Conservation (phyloP, 73 alveolate species). For the Uronychia binucleata region DNA sequence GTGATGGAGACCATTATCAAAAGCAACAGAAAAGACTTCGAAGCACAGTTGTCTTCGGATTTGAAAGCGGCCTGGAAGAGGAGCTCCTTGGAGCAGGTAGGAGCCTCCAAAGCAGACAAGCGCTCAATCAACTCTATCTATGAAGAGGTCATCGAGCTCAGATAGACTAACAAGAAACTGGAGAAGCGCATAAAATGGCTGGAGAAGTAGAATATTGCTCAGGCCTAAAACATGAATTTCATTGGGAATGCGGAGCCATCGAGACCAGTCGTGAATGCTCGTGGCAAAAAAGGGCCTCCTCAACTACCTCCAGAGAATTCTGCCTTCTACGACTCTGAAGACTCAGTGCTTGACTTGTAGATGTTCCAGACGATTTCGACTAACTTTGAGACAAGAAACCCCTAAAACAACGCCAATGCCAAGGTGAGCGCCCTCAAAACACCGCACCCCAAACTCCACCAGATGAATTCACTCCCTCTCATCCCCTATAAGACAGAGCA, state of each 20-base stretch:
- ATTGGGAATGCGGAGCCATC: background rate
- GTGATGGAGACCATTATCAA: conserved; percentile 40
- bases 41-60: background rate
- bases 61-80: conserved; percentile 37
- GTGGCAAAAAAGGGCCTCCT: background rate
- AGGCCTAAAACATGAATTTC: background rate
- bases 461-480: background rate
- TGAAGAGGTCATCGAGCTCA: conserved; percentile 34
- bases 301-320: background rate
- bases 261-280: background rate
- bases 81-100: conserved; percentile 14
- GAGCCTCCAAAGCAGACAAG: conserved; percentile 3
- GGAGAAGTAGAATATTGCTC: conserved; percentile 11
- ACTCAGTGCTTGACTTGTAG: background rate
- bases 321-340: background rate
- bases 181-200: conserved; percentile 38
- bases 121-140: conserved; percentile 28
- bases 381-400: background rate
- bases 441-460: background rate
- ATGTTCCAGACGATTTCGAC: background rate
- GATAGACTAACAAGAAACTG: conserved; percentile 30
- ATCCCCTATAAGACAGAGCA: background rate
- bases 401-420: background rate
- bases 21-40: conserved; percentile 18
- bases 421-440: background rate